Percentiles rank a stretch among this genome's conserved stretches.
phyloP scores from a whole-genome alignment of 208 protist genomes.

The Leishmania mexicana region DNA sequence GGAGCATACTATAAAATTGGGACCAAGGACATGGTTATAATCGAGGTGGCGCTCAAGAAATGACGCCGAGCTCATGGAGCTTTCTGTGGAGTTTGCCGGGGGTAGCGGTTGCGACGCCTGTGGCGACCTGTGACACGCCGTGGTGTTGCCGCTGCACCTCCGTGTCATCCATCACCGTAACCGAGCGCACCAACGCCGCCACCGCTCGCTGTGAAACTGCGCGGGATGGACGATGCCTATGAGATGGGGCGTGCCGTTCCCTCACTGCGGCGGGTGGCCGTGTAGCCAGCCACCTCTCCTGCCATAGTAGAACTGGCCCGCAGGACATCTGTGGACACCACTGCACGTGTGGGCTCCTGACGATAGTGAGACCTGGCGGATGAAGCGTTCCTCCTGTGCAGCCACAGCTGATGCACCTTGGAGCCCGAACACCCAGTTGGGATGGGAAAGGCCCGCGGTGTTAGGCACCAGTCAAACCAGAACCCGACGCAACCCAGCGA shows the following conservation, averaged over 20 bases:
- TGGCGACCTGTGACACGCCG: neutral
- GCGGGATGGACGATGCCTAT: neutral
- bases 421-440: neutral
- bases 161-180: neutral
- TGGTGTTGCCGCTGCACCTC: neutral
- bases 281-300: neutral
- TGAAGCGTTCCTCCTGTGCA: neutral
- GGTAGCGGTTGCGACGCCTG: neutral
- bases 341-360: neutral
- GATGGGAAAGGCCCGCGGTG: neutral
- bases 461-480: conserved; percentile 17
- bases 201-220: neutral
- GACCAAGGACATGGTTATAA: neutral
- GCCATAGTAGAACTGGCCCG: neutral
- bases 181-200: neutral
- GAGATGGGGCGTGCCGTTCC: neutral
- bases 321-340: neutral
- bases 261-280: neutral
- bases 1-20: neutral
- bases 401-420: neutral
- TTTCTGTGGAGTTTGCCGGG: neutral
- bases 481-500: conserved; percentile 17
- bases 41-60: neutral
- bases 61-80: neutral
- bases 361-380: neutral